Base-by-base conservation (phyloP, 2,329 filamentous ascomycete species). In the Xylariaceae sp. region DNA sequence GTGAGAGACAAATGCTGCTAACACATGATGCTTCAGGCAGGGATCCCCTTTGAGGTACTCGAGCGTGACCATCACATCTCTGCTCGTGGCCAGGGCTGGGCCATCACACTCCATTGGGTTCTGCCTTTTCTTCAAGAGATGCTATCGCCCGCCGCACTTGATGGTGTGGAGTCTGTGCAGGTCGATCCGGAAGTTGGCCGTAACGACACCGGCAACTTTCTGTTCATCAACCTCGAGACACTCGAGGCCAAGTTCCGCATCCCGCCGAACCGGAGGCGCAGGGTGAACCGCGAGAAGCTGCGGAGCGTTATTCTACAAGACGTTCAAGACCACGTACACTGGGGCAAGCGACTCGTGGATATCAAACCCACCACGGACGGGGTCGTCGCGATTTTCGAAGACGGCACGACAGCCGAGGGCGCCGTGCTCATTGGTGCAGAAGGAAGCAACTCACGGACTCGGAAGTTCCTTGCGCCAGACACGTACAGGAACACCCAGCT, bases 341-440 rank as follows among this genome's bases (percentile, higher is more conserved):
- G 37, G 36, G 31, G 33, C 3, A 42, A 42, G 22, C 22, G 19
- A 3, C 26, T 37, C 24, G 24, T 31, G 4, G 27, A 18, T 5
- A 32, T 36, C 19, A 7, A 21, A n/a, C 15, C 32, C 10, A 19
- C 2, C 3, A 22, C 11, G 12, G 23, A 34, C n/a, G 32, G 26
- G 4, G 19, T 39, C 31, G 24, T 26, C 3, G 33, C 29, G 8
- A 15, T n/a, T 4, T 39, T 39, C 32, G 13, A 27, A 5, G 39
- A 39, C 29, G 36, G 31, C 19, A 37, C 25, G 5, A 10, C 10
- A n/a, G 33, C 8, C 14, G 13, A 27, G 11, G 39, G 39, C n/a
- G 8, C 25, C 4, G 22, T 42, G 21, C 33, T 42, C 13, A 14
- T 39, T 25, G 33, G 19, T 17, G 37, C 37, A 12, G 39, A 42